A percentile compares a stretch with the other conserved stretches of the same genome.
Evolutionary conservation across 495 filamentous ascomycete genomes (phyloP).

Genomic region (Neurospora tetraspora): DNA sequence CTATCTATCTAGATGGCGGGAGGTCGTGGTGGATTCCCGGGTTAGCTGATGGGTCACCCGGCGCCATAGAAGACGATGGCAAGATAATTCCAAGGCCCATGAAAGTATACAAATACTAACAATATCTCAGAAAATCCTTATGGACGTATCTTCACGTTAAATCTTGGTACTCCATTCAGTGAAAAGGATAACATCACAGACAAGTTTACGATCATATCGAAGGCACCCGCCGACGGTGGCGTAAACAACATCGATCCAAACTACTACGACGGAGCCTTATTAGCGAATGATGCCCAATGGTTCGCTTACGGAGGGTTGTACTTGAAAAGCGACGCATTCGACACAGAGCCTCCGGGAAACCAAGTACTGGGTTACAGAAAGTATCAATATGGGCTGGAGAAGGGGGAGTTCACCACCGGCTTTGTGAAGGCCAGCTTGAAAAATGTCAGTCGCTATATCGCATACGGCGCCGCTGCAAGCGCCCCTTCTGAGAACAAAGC

Average conservation of each 20-base stretch:
- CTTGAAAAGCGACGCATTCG: constrained; percentile 9
- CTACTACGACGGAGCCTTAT: constrained; percentile 53
- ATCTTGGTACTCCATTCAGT: constrained; percentile 50
- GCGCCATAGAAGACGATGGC: constrained; percentile 20
- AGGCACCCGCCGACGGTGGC: constrained; percentile 28
- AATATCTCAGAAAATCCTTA: constrained; percentile 29
- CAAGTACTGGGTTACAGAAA: constrained; percentile 39
- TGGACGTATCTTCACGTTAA: constrained; percentile 42
- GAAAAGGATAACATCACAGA: constrained; percentile 41
- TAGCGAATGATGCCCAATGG: constrained; percentile 54
- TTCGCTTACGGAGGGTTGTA: constrained; percentile 41
- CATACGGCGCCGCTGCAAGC: constrained; percentile 52
- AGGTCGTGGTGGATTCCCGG: constrained; percentile 38
- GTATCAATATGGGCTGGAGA: constrained; percentile 38
- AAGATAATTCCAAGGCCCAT: constrained; percentile 7
- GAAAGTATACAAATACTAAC: background rate
- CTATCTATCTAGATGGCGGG: constrained; percentile 61
- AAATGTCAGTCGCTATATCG: constrained; percentile 50
- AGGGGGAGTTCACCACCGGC: constrained; percentile 27
- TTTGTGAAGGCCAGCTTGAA: constrained; percentile 28
- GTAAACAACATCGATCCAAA: constrained; percentile 50
- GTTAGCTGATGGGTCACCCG: constrained; percentile 26
- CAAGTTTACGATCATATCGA: constrained; percentile 37
- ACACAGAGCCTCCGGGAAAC: constrained; percentile 23
- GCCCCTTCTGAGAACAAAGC: constrained; percentile 63